Percentiles rank a stretch among this genome's conserved stretches.
Evolutionary conservation across 2,329 filamentous ascomycete species (phyloP).

Genomic region (Colletotrichum sp.): DNA sequence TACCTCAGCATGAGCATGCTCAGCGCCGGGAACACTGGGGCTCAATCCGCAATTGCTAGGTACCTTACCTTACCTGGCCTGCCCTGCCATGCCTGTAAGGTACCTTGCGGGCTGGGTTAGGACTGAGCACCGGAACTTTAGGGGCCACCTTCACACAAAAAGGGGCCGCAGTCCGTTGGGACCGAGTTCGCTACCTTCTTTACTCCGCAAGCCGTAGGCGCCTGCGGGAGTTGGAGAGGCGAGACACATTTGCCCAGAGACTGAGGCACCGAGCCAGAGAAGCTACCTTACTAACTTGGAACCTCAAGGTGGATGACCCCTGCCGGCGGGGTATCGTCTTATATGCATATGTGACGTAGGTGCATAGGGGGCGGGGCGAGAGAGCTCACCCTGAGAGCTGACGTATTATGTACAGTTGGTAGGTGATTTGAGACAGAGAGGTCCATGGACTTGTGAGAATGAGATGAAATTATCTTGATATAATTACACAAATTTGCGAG

Average conservation of each 20-base stretch:
- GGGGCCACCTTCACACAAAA: background rate
- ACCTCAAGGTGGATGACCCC: background rate
- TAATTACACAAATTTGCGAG: background rate
- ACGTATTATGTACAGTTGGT: background rate
- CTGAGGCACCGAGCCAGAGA: background rate
- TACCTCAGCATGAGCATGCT: constrained; percentile 17
- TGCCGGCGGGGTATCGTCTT: constrained; percentile 10
- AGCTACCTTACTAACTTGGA: background rate
- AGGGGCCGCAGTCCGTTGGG: background rate
- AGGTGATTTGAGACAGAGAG: background rate
- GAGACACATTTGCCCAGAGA: background rate
- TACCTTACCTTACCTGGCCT: background rate
- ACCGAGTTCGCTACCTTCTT: background rate
- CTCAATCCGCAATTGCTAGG: background rate
- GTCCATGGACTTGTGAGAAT: background rate
- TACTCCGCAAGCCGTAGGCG: background rate
- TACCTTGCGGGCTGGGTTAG: background rate
- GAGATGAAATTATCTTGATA: background rate
- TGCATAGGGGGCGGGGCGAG: background rate
- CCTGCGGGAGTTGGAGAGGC: background rate
- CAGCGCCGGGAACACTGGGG: background rate
- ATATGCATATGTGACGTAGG: constrained; percentile 12
- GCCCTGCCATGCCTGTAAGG: background rate
- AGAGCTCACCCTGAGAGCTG: background rate
- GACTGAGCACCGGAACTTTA: background rate